These are phyloP conservation scores for Corymbia citriodora DNA, from an alignment of 441 rosid species.

Conservation along the genomic window DNA sequence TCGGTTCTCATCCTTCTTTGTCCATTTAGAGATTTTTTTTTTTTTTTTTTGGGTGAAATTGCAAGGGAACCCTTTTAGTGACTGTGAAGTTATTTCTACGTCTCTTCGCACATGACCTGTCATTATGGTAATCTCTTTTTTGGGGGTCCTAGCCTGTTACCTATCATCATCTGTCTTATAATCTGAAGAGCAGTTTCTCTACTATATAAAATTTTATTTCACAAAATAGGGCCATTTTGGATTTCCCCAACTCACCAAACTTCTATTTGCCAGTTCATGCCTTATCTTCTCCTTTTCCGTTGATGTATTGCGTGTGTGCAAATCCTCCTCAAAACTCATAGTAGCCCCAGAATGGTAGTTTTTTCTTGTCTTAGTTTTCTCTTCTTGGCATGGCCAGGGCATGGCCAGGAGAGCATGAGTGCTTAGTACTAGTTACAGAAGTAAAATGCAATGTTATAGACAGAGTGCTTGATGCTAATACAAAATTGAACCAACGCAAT, in stretches of 20 bases:
- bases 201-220: neutral
- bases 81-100: neutral
- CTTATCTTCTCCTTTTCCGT: too few relatives aligned
- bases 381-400: neutral
- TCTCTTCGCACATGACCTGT: neutral
- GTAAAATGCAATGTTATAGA: neutral
- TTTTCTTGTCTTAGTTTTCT: neutral
- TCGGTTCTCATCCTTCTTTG: neutral
- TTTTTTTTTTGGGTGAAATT: neutral
- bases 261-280: too few relatives aligned
- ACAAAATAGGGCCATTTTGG: neutral
- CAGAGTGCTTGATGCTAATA: neutral
- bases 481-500: neutral
- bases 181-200: neutral
- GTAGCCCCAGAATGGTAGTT: neutral
- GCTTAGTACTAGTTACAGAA: neutral
- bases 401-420: neutral
- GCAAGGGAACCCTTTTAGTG: neutral
- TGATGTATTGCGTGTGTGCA: neutral
- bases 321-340: neutral
- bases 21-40: neutral
- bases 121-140: neutral
- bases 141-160: neutral
- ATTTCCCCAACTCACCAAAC: too few relatives aligned
- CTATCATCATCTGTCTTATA: neutral